Percentiles rank a stretch among this genome's conserved stretches.
Evolutionary conservation across 768 basidiomycete species (phyloP).

Genomic region (Coprinopsis strossmayeri): DNA sequence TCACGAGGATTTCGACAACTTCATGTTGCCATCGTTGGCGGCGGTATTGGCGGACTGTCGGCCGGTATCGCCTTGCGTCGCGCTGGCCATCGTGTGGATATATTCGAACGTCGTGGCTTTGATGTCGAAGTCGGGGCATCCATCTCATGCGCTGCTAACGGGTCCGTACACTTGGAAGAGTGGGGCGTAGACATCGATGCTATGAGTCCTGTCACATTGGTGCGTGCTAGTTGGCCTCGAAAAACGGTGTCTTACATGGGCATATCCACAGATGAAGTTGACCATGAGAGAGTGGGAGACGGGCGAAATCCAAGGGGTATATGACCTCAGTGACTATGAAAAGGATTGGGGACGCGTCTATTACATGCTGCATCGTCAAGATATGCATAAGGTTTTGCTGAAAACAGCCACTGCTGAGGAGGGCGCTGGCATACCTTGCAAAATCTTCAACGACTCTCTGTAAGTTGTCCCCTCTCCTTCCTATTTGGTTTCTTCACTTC

Average conservation of each 20-base stretch:
- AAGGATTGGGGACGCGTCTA: conserved; percentile 24
- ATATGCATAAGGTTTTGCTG: conserved; percentile 25
- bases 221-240: not conserved
- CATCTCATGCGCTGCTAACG: conserved; percentile 27
- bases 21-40: conserved; percentile 16
- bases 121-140: conserved; percentile 27
- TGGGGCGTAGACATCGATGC: conserved; percentile 25
- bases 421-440: conserved; percentile 21
- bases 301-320: conserved; percentile 23
- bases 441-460: conserved; percentile 20
- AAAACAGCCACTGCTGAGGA: conserved; percentile 19
- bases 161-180: conserved; percentile 26
- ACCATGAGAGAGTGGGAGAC: conserved; percentile 29
- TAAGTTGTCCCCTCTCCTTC: conserved; percentile 7
- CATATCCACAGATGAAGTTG: conserved; percentile 20
- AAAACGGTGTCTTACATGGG: not conserved
- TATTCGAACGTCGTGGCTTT: conserved; percentile 24
- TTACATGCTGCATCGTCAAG: conserved; percentile 27
- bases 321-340: conserved; percentile 23
- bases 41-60: conserved; percentile 15
- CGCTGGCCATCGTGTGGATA: conserved; percentile 25
- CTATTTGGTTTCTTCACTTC: not conserved
- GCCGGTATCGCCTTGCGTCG: conserved; percentile 21
- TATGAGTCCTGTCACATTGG: conserved; percentile 21
- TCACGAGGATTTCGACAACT: conserved; percentile 13